These are phyloP conservation scores for Suhomyces wounanorum DNA, from an alignment of 1,139 yeast species.

Conservation along the genomic window DNA sequence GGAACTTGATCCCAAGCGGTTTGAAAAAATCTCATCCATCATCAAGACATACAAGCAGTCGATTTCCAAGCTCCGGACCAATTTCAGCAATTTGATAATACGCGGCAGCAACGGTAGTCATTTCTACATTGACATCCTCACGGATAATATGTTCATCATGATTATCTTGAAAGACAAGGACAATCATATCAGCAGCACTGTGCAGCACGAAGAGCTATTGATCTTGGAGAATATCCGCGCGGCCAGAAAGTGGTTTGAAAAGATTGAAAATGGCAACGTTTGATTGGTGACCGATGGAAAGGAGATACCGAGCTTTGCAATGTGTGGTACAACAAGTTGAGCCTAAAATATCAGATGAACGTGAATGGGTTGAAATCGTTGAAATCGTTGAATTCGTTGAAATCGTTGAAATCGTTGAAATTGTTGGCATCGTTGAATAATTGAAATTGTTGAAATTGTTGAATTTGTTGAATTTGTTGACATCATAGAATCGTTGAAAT, in stretches of 20 bases:
- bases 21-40: slow-evolving; percentile 90
- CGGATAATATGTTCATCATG: slow-evolving; percentile 77
- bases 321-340: too few relatives aligned
- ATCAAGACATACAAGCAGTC: slow-evolving; percentile 95
- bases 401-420: too few relatives aligned
- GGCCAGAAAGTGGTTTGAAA: slow-evolving; percentile 68
- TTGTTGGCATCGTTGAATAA: too few relatives aligned
- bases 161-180: slow-evolving; percentile 54
- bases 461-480: too few relatives aligned
- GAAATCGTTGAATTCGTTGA: too few relatives aligned
- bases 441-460: too few relatives aligned
- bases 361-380: too few relatives aligned
- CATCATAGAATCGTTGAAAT: too few relatives aligned
- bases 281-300: background rate
- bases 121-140: slow-evolving; percentile 65
- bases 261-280: slow-evolving; percentile 39
- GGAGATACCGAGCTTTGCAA: too few relatives aligned
- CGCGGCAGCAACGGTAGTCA: slow-evolving; percentile 73
- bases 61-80: slow-evolving; percentile 82
- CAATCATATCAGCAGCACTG: slow-evolving; percentile 27
- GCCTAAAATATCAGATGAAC: too few relatives aligned
- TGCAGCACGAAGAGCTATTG: slow-evolving; percentile 60
- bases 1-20: slow-evolving; percentile 79
- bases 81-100: slow-evolving; percentile 74
- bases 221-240: slow-evolving; percentile 68